These are phyloP conservation scores for Tagetes erecta DNA, from an alignment of 129 eudicot genomes.

Conservation along the genomic window DNA sequence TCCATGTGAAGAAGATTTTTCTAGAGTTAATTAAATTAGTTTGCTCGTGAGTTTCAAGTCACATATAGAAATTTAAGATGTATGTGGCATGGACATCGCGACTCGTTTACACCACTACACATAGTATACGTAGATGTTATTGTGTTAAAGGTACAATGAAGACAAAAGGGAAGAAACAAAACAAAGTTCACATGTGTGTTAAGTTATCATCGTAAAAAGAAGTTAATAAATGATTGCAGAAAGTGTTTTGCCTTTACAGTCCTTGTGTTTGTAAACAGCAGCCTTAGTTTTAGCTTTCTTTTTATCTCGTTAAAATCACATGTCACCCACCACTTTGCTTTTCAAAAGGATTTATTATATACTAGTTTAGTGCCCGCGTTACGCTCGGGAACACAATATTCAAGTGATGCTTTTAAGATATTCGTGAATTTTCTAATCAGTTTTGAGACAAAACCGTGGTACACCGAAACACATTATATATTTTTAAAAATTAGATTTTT, in stretches of 20 bases:
- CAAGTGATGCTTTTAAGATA: no score
- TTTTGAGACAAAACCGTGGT: no score
- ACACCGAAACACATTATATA: no score
- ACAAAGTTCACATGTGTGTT: conserved; percentile 30
- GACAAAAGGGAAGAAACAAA: conserved; percentile 31
- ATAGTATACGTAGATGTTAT: no score
- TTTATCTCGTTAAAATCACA: conserved; percentile 7
- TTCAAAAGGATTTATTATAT: neutral
- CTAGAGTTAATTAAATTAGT: neutral
- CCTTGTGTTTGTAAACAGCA: conserved; percentile 19
- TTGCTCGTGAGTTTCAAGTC: neutral
- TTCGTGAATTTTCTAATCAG: no score
- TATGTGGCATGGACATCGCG: no score
- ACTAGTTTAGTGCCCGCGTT: no score
- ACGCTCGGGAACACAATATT: no score
- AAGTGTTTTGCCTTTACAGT: conserved; percentile 27
- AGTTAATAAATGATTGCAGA: conserved; percentile 21
- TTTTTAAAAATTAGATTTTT: no score
- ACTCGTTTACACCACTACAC: no score
- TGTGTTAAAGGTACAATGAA: conserved; percentile 12
- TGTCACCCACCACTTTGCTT: conserved; percentile 5
- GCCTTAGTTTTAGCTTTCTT: neutral
- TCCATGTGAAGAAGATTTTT: neutral
- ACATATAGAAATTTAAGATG: neutral
- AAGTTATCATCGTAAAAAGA: conserved; percentile 28